Conservation (phyloP, 1,139 yeast species). For the Pichia sp. region DNA sequence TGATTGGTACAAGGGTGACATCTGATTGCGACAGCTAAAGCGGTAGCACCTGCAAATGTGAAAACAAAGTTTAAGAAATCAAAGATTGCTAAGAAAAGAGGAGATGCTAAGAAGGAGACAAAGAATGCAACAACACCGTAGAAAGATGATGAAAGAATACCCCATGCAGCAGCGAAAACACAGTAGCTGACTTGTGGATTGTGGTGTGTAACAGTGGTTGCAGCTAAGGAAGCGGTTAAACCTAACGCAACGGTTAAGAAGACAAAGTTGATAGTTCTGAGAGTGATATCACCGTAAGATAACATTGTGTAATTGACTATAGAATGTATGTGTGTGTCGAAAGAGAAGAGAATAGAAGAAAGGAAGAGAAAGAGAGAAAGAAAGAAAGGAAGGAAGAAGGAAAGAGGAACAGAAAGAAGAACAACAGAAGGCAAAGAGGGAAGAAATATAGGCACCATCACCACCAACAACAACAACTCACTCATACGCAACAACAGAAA, state of each 20-base stretch:
- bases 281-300: slow-evolving; percentile 67
- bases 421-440: slow-evolving; percentile 1
- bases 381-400: not conserved
- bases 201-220: slow-evolving; percentile 46
- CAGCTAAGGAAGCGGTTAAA: slow-evolving; percentile 78
- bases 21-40: slow-evolving; percentile 84
- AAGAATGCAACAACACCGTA: slow-evolving; percentile 79
- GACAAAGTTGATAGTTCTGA: slow-evolving; percentile 68
- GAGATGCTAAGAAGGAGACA: slow-evolving; percentile 79
- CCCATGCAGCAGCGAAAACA: slow-evolving; percentile 83
- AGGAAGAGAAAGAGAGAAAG: not conserved
- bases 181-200: slow-evolving; percentile 86
- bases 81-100: slow-evolving; percentile 61
- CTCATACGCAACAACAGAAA: not conserved
- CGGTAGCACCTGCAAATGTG: slow-evolving; percentile 91
- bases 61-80: slow-evolving; percentile 88
- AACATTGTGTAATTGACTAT: slow-evolving; percentile 30
- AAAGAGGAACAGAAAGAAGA: not conserved
- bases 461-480: not conserved
- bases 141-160: slow-evolving; percentile 68
- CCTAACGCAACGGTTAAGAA: slow-evolving; percentile 77
- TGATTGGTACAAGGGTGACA: slow-evolving; percentile 78
- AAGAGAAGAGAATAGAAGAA: not conserved
- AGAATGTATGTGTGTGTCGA: not conserved
- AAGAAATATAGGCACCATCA: not conserved